These are phyloP conservation scores for Claviceps fusiformis DNA, from an alignment of 2,329 filamentous ascomycete genomes.

Conservation along the genomic window DNA sequence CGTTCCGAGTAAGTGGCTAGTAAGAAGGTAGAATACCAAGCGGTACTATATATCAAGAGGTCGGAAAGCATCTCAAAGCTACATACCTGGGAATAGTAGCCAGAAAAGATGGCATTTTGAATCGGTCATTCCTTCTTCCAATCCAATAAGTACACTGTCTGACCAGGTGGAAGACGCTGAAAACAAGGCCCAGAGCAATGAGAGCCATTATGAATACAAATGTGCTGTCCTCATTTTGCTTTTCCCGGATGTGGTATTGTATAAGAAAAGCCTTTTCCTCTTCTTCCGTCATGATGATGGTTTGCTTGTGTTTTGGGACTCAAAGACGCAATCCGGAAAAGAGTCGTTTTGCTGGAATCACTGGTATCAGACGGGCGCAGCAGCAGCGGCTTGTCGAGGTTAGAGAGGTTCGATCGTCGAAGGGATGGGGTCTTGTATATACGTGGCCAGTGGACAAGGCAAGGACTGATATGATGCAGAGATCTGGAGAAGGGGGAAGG, in stretches of 20 bases:
- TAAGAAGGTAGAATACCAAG: neutral
- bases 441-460: neutral
- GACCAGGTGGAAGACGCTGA: conserved; percentile 3
- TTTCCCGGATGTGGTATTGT: conserved; percentile 1
- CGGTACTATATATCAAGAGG: no score
- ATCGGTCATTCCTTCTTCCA: neutral
- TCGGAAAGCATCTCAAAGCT: neutral
- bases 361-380: neutral
- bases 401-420: neutral
- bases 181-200: conserved; percentile 3
- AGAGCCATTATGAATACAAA: conserved; percentile 6
- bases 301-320: neutral
- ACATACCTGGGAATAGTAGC: conserved; percentile 3
- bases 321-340: neutral
- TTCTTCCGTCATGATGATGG: neutral
- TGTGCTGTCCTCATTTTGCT: conserved; percentile 3
- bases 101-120: neutral
- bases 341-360: neutral
- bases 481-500: neutral
- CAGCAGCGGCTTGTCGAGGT: no score
- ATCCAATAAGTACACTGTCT: conserved; percentile 1
- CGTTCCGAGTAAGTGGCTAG: neutral
- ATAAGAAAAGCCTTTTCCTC: neutral
- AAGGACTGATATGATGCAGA: neutral
- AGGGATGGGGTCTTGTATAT: neutral